Evolutionary conservation across 139 green algal genomes (phyloP).

Genomic region (Raphidocelis subcapitata): DNA sequence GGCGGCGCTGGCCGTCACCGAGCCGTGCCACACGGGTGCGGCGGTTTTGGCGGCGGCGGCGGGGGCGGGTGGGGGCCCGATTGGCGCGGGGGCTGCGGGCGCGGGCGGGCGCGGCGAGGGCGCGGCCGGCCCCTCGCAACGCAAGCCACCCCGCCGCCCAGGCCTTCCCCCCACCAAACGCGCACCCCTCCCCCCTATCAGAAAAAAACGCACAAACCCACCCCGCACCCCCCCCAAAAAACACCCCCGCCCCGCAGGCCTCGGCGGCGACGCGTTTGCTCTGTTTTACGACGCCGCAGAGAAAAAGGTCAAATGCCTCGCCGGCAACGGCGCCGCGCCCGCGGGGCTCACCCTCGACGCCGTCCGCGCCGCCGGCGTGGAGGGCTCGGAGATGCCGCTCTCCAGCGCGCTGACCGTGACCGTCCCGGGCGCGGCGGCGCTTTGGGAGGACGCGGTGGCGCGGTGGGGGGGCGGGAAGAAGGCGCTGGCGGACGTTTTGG

Average conservation of each 20-base stretch:
- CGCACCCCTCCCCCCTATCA: too few relatives aligned
- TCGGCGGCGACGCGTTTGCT: constrained; percentile 71
- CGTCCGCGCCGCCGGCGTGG: constrained; percentile 15
- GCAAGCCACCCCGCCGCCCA: too few relatives aligned
- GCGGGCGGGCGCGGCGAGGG: too few relatives aligned
- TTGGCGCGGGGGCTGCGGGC: background rate
- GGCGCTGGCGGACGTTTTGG: constrained; percentile 45
- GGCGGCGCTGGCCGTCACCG: constrained; percentile 64
- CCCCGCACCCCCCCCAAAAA: background rate
- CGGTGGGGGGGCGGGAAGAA: constrained; percentile 39
- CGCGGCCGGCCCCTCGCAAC: too few relatives aligned
- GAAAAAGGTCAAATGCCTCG: constrained; percentile 48
- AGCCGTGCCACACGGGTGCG: constrained; percentile 66
- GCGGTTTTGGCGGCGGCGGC: background rate
- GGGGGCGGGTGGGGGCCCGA: background rate
- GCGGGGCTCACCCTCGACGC: constrained; percentile 47
- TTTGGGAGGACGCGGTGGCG: constrained; percentile 60
- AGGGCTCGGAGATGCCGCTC: constrained; percentile 11
- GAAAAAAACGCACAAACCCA: background rate
- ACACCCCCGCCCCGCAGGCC: constrained; percentile 33
- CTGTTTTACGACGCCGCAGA: constrained; percentile 56
- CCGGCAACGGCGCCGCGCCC: constrained; percentile 51
- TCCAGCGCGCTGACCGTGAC: constrained; percentile 13
- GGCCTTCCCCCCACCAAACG: too few relatives aligned
- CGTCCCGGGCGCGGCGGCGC: constrained; percentile 15